Evolutionary conservation across 345 rosid species (phyloP).

Genomic region (Salix dunnii): DNA sequence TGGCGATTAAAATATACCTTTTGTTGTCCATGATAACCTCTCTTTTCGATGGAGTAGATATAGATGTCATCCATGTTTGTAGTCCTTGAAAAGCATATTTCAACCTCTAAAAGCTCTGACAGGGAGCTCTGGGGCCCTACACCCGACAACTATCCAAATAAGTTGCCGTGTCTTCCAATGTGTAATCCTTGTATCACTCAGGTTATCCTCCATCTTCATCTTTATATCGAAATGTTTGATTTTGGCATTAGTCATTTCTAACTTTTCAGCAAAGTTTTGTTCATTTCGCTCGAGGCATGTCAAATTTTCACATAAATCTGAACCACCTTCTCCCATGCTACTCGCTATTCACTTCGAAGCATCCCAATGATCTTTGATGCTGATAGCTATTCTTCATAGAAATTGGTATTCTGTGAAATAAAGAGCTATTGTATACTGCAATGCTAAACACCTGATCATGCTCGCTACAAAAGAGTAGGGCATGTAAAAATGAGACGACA

Average conservation of each 20-base stretch:
- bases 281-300: neutral
- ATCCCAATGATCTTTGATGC: neutral
- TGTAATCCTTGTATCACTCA: neutral
- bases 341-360: neutral
- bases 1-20: constrained; percentile 5
- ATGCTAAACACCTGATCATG: neutral
- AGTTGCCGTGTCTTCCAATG: neutral
- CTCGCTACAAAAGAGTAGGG: neutral
- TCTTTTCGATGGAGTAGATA: neutral
- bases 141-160: neutral
- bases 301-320: neutral
- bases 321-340: neutral
- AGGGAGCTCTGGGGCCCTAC: neutral
- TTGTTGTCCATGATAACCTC: neutral
- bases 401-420: neutral
- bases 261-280: neutral
- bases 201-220: neutral
- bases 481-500: neutral
- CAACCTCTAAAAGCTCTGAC: constrained; percentile 4
- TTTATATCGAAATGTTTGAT: neutral
- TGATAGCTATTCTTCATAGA: neutral
- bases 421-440: neutral
- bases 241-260: neutral
- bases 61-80: constrained; percentile 1
- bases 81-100: constrained; percentile 4